Conservation (phyloP, 306 rosid species). For the Malus sieversii region DNA sequence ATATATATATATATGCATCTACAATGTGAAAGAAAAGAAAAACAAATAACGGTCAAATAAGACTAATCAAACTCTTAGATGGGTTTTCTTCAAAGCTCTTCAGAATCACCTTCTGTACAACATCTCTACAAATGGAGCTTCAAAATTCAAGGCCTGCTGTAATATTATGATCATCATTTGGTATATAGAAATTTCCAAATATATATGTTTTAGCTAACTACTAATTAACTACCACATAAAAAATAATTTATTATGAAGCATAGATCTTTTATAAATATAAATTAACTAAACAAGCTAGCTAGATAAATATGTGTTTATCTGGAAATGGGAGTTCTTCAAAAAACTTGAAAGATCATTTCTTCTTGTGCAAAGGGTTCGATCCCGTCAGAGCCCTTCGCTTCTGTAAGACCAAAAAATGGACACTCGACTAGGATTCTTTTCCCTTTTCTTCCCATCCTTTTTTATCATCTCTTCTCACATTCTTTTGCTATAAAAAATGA, state of each 20-base stretch:
- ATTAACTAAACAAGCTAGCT: not conserved
- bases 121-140: slow-evolving; percentile 33
- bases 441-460: too few species aligned
- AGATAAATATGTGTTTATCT: not conserved
- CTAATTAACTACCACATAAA: not conserved
- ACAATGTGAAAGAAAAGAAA: not conserved
- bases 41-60: not conserved
- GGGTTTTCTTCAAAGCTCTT: slow-evolving; percentile 5
- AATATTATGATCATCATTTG: not conserved
- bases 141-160: slow-evolving; percentile 11
- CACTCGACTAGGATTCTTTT: too few species aligned
- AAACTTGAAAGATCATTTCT: slow-evolving; percentile 42
- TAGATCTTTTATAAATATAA: not conserved
- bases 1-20: not conserved
- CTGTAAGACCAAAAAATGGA: not conserved
- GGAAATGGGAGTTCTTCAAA: not conserved
- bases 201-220: not conserved
- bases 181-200: not conserved
- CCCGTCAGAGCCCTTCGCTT: slow-evolving; percentile 85
- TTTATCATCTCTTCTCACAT: too few species aligned
- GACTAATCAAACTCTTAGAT: slow-evolving; percentile 9
- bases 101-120: slow-evolving; percentile 53
- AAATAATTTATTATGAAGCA: not conserved
- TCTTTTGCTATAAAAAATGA: too few species aligned
- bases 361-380: slow-evolving; percentile 94